Conservation (phyloP, 164 flowering plant species). For the Chimonanthus salicifolius region DNA sequence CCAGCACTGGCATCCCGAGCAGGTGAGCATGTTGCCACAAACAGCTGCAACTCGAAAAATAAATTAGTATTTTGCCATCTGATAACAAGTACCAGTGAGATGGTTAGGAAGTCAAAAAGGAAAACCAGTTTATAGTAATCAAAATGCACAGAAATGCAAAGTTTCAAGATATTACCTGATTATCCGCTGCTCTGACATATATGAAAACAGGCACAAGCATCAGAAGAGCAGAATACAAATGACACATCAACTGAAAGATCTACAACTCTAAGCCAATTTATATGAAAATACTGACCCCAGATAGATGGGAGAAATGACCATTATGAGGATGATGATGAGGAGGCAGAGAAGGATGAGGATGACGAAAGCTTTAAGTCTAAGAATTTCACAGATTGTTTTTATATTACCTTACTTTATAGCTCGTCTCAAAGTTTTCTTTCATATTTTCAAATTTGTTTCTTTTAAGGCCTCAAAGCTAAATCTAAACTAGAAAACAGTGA, state of each 20-base stretch:
- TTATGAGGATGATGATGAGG: too few relatives aligned
- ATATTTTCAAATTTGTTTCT: too few relatives aligned
- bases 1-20: conserved; percentile 81
- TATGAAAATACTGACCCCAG: too few relatives aligned
- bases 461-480: too few relatives aligned
- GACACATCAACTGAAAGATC: neutral
- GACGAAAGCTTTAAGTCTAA: too few relatives aligned
- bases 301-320: too few relatives aligned
- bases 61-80: neutral
- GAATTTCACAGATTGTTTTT: too few relatives aligned
- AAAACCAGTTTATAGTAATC: neutral
- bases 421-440: too few relatives aligned
- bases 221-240: neutral
- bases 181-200: conserved; percentile 80
- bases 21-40: conserved; percentile 96
- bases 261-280: neutral
- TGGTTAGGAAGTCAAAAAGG: neutral
- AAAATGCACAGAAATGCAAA: neutral
- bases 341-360: too few relatives aligned
- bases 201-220: conserved; percentile 6
- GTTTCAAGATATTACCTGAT: conserved; percentile 57
- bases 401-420: too few relatives aligned
- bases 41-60: conserved; percentile 42
- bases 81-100: neutral
- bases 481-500: too few relatives aligned